Base-by-base conservation (phyloP, 768 basidiomycete species). In the Xerocomellus chrysenteron region DNA sequence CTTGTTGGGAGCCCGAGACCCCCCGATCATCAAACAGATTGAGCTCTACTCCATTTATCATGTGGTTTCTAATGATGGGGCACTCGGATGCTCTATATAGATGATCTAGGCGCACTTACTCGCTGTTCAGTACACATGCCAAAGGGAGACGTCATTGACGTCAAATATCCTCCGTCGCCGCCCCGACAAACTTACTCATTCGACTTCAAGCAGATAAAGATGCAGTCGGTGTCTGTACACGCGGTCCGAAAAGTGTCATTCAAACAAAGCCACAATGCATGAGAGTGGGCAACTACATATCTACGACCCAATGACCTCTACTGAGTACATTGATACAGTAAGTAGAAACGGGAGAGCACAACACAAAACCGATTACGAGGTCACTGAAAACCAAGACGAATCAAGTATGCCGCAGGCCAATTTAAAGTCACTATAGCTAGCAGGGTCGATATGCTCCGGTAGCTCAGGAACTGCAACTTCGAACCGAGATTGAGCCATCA, bases 391-490 rank as follows among this genome's bases (percentile, higher is more conserved):
- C 2, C 36, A 9, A 19, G 17, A 35, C 21, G 0, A 21, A 8
- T n/a, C 50, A 33, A 59, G 26, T 24, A 3, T 43, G 17, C 50
- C 54, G 7, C 5, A 41, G 10, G 35, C 14, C 28, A 17, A 86
- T 92, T 72, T 21, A 21, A 21, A 21, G 21, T 21, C 65, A 95
- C 93, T 98, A 81, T 98, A 98, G 62, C 87, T 94, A 37, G 94
- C 88, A 42, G 94, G 89, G 68, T 97, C 94, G 63, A 98, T 92
- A 65, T 89, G 88, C 49, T 94, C 92, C 19, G 96, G 96, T 52
- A 99, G 78, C 68, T 96, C 94, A 5, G 95, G 88, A 41, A 99
- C 94, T 33, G 93, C 94, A 32, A 99, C 96, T 71, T 98, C 96
- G 78, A 99, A 99, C 63, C 97, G 78, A 40, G 92, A 86, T 74